Percentiles rank a stretch among this genome's conserved stretches.
These are phyloP conservation scores for Scleroderma citrinum DNA, from an alignment of 768 basidiomycete species.

Conservation along the genomic window DNA sequence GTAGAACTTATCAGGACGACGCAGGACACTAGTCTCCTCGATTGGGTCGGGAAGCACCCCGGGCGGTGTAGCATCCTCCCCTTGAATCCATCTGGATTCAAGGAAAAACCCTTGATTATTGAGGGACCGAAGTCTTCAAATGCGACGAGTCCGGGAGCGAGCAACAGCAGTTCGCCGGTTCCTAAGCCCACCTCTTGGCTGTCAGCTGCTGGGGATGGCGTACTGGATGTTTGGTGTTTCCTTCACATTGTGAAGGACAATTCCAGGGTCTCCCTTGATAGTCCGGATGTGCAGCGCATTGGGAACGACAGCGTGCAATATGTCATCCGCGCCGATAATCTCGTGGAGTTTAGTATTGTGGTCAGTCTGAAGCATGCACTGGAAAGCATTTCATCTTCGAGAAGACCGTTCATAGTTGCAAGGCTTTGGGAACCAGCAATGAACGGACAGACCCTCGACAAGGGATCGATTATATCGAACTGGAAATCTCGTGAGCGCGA, in stretches of 20 bases:
- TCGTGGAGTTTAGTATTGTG: not conserved
- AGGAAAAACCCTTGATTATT: not conserved
- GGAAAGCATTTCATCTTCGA: not conserved
- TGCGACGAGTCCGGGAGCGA: not conserved
- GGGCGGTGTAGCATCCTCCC: constrained; percentile 4
- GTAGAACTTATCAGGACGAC: constrained; percentile 6
- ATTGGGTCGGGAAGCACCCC: constrained; percentile 7
- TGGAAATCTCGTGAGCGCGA: not conserved
- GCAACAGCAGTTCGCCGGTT: not conserved
- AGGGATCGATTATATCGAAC: not conserved
- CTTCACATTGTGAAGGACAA: constrained; percentile 1
- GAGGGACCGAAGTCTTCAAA: not conserved
- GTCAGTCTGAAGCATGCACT: not conserved
- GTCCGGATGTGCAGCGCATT: not conserved
- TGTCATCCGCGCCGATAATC: not conserved
- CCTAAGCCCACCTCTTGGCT: not conserved
- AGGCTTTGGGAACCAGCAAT: constrained; percentile 1
- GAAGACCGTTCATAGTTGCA: not conserved
- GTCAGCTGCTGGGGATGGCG: not conserved
- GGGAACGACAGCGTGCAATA: not conserved
- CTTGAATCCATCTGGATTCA: constrained; percentile 3
- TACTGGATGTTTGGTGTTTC: constrained; percentile 1
- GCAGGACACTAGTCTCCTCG: constrained; percentile 7
- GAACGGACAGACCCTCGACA: not conserved
- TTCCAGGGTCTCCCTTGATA: not conserved